Percentiles rank a stretch among this genome's conserved stretches.
phyloP scores from a whole-genome alignment of 495 filamentous ascomycete species.

The Neurospora tetrasperma region DNA sequence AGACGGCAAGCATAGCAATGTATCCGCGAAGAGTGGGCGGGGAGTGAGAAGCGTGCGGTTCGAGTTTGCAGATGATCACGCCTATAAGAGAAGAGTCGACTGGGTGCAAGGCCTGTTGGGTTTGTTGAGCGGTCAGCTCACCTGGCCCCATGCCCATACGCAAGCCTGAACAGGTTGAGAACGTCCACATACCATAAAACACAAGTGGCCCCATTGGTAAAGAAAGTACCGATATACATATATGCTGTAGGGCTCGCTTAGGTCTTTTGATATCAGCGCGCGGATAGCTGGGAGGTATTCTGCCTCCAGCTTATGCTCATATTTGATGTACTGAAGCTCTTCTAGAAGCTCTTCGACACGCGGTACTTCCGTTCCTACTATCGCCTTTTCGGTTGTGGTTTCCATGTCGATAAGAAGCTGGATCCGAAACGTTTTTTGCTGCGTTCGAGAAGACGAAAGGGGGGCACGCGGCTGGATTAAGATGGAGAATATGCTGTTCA shows the following conservation, averaged over 20 bases:
- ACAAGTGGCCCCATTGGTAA: conserved; percentile 95
- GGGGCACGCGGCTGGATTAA: background rate
- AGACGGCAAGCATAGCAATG: conserved; percentile 95
- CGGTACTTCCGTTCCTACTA: background rate
- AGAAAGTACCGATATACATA: conserved; percentile 99
- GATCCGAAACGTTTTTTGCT: background rate
- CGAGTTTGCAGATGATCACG: conserved; percentile 93
- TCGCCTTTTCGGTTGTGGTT: conserved; percentile 2
- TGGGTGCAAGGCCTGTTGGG: conserved; percentile 55
- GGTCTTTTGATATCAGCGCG: conserved; percentile 87
- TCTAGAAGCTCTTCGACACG: conserved; percentile 26
- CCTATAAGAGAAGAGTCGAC: conserved; percentile 50
- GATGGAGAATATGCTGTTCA: background rate
- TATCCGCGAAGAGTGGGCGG: conserved; percentile 80
- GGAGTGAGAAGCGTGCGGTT: conserved; percentile 61
- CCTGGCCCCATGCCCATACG: background rate
- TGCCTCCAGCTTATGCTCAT: conserved; percentile 66
- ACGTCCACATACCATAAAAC: conserved; percentile 60
- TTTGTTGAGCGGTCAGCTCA: conserved; percentile 1
- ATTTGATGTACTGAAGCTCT: conserved; percentile 72
- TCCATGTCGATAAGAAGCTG: conserved; percentile 6
- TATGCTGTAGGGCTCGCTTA: conserved; percentile 98
- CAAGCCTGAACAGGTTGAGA: background rate
- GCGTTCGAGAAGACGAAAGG: background rate
- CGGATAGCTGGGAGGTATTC: conserved; percentile 80